A percentile compares a stretch with the other conserved stretches of the same genome.
phyloP scores from a whole-genome alignment of 2,329 filamentous ascomycete genomes.

The Ophiosphaerella narmari region DNA sequence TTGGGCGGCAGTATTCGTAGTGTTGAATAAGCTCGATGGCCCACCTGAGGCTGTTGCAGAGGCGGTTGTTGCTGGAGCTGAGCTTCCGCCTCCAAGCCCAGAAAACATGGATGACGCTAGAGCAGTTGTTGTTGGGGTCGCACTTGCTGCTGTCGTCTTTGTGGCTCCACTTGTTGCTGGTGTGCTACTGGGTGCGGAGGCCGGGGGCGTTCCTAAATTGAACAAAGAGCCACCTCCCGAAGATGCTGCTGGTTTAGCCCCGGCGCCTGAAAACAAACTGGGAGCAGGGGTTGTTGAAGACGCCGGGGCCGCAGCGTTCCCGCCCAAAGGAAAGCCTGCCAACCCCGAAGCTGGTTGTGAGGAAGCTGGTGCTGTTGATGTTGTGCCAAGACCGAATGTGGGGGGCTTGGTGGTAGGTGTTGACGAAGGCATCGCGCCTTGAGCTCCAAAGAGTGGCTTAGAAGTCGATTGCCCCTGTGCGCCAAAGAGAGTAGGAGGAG shows the following conservation, averaged over 20 bases:
- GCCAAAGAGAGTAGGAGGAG: conserved; percentile 31
- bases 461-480: conserved; percentile 39
- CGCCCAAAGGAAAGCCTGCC: conserved; percentile 25
- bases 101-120: conserved; percentile 25
- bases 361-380: conserved; percentile 27
- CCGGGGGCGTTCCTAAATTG: conserved; percentile 19
- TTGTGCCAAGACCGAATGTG: conserved; percentile 32
- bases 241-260: conserved; percentile 11
- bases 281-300: conserved; percentile 27
- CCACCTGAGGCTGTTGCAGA: conserved; percentile 3
- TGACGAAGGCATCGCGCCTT: conserved; percentile 35
- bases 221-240: conserved; percentile 21
- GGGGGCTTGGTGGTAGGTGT: conserved; percentile 37
- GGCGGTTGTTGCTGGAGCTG: conserved; percentile 23
- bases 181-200: conserved; percentile 19
- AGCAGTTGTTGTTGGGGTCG: conserved; percentile 20
- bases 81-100: conserved; percentile 20
- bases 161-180: conserved; percentile 25
- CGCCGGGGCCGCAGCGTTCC: conserved; percentile 23
- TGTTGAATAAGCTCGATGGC: conserved; percentile 26
- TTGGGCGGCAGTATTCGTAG: conserved; percentile 22
- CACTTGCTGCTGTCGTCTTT: conserved; percentile 20
- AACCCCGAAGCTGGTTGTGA: conserved; percentile 27
- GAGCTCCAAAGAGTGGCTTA: conserved; percentile 35
- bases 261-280: conserved; percentile 25